Base-by-base conservation (phyloP, 805 yeast genomes). In the Vanderwaltozyma verrucispora region DNA sequence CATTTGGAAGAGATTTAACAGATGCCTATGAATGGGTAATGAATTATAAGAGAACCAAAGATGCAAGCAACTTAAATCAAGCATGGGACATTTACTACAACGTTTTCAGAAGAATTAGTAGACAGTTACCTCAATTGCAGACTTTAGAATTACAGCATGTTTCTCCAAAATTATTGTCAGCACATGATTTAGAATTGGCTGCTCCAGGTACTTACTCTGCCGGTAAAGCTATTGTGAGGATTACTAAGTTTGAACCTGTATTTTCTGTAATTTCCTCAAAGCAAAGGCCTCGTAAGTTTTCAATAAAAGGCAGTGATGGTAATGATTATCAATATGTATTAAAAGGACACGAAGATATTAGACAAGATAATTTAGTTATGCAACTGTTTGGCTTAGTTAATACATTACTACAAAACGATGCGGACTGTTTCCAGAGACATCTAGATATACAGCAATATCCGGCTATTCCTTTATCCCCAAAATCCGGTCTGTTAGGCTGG, bases 331-430 rank as follows among this genome's bases (percentile, higher is more conserved):
- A 74, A 49, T 94, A 76, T 60, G 63, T 70, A 2, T 67, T 92
- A 52, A 92, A 92, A 62, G 98, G 97, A 1, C 97, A 92, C 54
- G 99, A 92, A 63, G 99, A 92, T 68, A 85, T 92, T 37, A 75
- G 99, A 53, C 99, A 92, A 58, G 99, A 92, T 63, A 85, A 86
- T 52, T 70, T 94, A 59, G 99, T 89, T 20, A 92, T 92, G 98
- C 99, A 92, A 62, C 67, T 92, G 49, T 89, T 92, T 60, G 97
- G 97, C 1, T 68, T 92, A 53, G 97, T 92, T 3, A 92, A 94
- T 55, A 87, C 96, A 0, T 67, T 94, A 34, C 69, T 92, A 45
- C 74, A 80, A 5, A 84, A 84, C 50, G 96, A 92, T 58, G 79
- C 96, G 0, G 98, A 92, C 56, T 87, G 96, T 56, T 92, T 88